Conservation (phyloP, 352 stramenopile species). For the Phytophthora sansomeana region DNA sequence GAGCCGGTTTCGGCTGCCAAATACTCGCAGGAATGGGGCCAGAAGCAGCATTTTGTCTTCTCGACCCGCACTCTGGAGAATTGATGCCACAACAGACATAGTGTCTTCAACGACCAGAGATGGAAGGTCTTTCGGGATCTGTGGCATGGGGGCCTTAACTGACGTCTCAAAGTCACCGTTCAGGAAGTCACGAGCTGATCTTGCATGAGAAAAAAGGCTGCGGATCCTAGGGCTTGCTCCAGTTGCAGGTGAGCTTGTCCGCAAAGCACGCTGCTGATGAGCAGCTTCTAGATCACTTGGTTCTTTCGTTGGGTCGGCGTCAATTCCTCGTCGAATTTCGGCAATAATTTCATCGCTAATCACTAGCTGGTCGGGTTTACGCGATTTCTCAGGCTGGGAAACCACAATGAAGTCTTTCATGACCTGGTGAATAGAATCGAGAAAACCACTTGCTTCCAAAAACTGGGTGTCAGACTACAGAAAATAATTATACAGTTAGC, state of each 20-base stretch:
- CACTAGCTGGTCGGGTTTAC: slow-evolving; percentile 48
- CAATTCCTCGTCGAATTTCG: slow-evolving; percentile 61
- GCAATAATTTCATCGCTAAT: slow-evolving; percentile 81
- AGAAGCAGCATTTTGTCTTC: slow-evolving; percentile 85
- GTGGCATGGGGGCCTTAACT: slow-evolving; percentile 13
- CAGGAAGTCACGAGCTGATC: slow-evolving; percentile 56
- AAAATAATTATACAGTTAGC: not conserved
- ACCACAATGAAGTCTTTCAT: slow-evolving; percentile 71
- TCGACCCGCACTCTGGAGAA: slow-evolving; percentile 72
- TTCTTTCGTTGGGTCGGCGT: slow-evolving; percentile 27
- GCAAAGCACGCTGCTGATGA: slow-evolving; percentile 36
- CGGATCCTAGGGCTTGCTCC: slow-evolving; percentile 40
- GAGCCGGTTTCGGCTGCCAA: slow-evolving; percentile 65
- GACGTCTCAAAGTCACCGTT: slow-evolving; percentile 44
- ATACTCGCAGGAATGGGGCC: slow-evolving; percentile 69
- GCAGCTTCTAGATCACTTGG: slow-evolving; percentile 37
- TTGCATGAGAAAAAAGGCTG: slow-evolving; percentile 47
- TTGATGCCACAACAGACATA: slow-evolving; percentile 78
- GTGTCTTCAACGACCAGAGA: slow-evolving; percentile 71
- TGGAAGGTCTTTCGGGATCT: slow-evolving; percentile 53
- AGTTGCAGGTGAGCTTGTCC: slow-evolving; percentile 12
- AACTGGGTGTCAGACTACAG: slow-evolving; percentile 74
- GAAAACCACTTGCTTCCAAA: slow-evolving; percentile 75
- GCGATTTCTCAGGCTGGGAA: slow-evolving; percentile 39
- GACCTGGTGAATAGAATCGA: slow-evolving; percentile 84